Evolutionary conservation across 129 eudicot genomes (phyloP), one percentile per base, ranked within the genome.

Genomic region (Mikania micrantha): DNA sequence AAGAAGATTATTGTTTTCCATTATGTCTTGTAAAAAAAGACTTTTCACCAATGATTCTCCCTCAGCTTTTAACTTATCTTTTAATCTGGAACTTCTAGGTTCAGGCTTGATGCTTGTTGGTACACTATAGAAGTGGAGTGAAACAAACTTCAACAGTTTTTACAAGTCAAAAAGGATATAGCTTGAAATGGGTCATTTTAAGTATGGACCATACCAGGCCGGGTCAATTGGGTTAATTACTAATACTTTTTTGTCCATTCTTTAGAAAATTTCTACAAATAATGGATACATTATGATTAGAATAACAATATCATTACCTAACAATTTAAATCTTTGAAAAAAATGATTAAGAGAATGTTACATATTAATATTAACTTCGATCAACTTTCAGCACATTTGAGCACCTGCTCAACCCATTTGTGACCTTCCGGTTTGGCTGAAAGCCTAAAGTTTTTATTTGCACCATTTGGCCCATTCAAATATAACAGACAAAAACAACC

Each of bases 71-170:
- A 79, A 79, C 70, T 76, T 93, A 71, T 93, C 92, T 81, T 84
- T 88, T 27, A 93, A 62, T 16, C 96, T 81, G 19, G 95, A 88
- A 78, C 95, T 93, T 57, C 98, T 77, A 15, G 98, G 96, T 50
- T 84, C 92, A 34, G 84, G 62, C 64, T 40, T 67, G 22, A 72
- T 75, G 76, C 78, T 84, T 62, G 73, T 73, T 16, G 95, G 91
- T 61, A 76, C 81, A 41, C 98, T 92, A 87, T 56, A 73, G 28
- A 67, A 57, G 36, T n/a, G 49, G 62, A 52, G 4, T 59, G 50
- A 27, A 58, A 72, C 40, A 34, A 48, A 28, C 9, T 69, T 77
- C 15, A 58, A 24, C 27, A 40, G 74, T 22, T 61, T 59, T 36
- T 36, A 62, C 32, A 32, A 28, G 49, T 38, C 3, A 39, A 38